phyloP scores from a whole-genome alignment of 169 alveolate species.

The Plasmodium vivax region DNA sequence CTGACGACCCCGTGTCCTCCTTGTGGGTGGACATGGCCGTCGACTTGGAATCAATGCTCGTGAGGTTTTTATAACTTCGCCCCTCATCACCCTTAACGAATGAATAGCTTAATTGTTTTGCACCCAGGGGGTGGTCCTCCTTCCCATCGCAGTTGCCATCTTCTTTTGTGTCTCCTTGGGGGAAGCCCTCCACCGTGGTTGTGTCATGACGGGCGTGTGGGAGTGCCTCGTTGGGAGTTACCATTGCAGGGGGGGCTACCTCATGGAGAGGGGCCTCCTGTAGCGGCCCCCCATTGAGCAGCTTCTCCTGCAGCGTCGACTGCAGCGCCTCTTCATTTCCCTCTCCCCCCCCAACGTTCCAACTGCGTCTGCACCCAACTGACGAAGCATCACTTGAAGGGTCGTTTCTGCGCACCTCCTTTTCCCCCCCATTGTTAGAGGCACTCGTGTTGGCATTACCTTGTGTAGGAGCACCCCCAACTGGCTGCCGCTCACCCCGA shows the following conservation, averaged over 20 bases:
- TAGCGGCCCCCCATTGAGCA: not conserved
- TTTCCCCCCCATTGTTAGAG: not conserved
- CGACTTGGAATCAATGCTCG: conserved; percentile 47
- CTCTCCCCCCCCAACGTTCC: not conserved
- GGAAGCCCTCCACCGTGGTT: not conserved
- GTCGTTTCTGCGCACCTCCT: not conserved
- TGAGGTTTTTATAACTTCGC: conserved; percentile 8
- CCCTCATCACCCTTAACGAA: not conserved
- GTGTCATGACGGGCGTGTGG: not conserved
- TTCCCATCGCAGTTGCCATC: not conserved
- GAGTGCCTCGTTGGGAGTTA: not conserved
- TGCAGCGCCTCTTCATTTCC: not conserved
- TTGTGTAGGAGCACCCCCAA: not conserved
- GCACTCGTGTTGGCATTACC: not conserved
- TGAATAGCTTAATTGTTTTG: not conserved
- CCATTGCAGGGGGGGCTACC: not conserved
- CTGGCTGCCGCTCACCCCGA: not conserved
- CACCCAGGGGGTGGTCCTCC: not conserved
- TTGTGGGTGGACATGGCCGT: conserved; percentile 32
- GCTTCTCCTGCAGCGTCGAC: not conserved
- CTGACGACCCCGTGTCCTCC: conserved; percentile 1
- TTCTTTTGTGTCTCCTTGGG: not conserved
- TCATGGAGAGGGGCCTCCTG: not conserved
- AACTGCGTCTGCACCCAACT: not conserved
- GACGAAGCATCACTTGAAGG: not conserved